phyloP scores from a whole-genome alignment of 208 protist species.

The Acanthamoeba culbertsoni region DNA sequence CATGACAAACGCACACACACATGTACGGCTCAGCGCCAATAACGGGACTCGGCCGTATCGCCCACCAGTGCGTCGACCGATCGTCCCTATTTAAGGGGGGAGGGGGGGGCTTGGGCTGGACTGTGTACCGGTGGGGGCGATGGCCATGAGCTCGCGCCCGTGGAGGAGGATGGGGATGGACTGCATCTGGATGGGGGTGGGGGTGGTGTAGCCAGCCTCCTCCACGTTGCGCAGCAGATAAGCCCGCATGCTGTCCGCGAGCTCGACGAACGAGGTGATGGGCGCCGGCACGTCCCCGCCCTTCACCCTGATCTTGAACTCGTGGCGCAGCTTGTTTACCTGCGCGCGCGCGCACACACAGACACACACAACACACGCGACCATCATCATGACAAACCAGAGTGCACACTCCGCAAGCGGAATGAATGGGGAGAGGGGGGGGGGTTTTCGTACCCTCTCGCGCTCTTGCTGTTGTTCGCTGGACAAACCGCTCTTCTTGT shows the following conservation, averaged over 20 bases:
- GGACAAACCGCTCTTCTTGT: background rate
- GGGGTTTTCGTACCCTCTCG: background rate
- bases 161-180: slow-evolving; percentile 92
- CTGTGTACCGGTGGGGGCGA: slow-evolving; percentile 76
- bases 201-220: slow-evolving; percentile 83
- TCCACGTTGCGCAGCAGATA: background rate
- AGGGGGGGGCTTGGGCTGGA: slow-evolving; percentile 67
- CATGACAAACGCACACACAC: background rate
- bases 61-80: background rate
- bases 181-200: slow-evolving; percentile 97
- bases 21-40: too few species aligned
- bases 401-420: background rate
- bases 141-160: slow-evolving; percentile 85
- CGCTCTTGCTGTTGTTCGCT: background rate
- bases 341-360: too few species aligned
- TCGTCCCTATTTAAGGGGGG: slow-evolving; percentile 57
- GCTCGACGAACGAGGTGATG: background rate
- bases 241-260: background rate
- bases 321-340: background rate
- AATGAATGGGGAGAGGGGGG: background rate
- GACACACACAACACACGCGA: too few species aligned
- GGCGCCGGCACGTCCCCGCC: slow-evolving; percentile 1
- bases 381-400: background rate
- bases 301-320: background rate
- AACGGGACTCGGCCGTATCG: too few species aligned